Conservation (phyloP, 2,329 filamentous ascomycete genomes). For the Mariannaea elegans region DNA sequence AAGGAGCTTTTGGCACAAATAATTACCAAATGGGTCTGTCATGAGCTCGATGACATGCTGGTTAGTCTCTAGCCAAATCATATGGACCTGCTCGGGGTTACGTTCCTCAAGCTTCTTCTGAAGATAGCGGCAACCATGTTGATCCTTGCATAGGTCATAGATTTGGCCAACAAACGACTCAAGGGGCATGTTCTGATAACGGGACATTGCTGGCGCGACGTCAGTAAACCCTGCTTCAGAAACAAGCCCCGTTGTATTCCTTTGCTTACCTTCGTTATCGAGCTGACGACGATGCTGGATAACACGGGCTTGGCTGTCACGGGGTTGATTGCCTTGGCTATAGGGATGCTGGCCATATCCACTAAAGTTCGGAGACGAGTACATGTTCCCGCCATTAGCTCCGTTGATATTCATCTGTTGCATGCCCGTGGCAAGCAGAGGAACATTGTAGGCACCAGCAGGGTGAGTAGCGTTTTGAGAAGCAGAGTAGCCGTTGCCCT, state of each 20-base stretch:
- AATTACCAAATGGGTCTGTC: conserved; percentile 99
- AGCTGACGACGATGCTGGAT: conserved; percentile 79
- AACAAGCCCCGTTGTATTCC: not conserved
- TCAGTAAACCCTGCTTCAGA: conserved; percentile 40
- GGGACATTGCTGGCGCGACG: conserved; percentile 67
- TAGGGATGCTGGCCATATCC: conserved; percentile 63
- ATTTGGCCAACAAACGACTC: conserved; percentile 85
- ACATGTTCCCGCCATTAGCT: conserved; percentile 54
- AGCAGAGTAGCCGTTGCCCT: conserved; percentile 41
- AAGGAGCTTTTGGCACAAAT: conserved; percentile 97
- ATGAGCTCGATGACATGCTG: conserved; percentile 96
- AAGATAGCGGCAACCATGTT: conserved; percentile 95
- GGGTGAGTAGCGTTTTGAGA: conserved; percentile 41
- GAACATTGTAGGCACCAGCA: conserved; percentile 43
- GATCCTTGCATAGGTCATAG: conserved; percentile 93
- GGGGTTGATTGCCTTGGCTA: conserved; percentile 62
- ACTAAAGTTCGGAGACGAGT: conserved; percentile 65
- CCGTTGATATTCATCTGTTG: conserved; percentile 68
- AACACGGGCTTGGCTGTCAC: conserved; percentile 79
- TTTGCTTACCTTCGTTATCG: conserved; percentile 71
- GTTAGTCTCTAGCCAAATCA: conserved; percentile 95
- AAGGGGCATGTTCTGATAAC: conserved; percentile 84
- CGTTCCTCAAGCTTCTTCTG: conserved; percentile 97
- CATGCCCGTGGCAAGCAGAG: conserved; percentile 73
- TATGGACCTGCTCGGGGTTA: conserved; percentile 81